Evolutionary conservation across 2,329 filamentous ascomycete species (phyloP).

Genomic region (Tolypocladium paradoxum): DNA sequence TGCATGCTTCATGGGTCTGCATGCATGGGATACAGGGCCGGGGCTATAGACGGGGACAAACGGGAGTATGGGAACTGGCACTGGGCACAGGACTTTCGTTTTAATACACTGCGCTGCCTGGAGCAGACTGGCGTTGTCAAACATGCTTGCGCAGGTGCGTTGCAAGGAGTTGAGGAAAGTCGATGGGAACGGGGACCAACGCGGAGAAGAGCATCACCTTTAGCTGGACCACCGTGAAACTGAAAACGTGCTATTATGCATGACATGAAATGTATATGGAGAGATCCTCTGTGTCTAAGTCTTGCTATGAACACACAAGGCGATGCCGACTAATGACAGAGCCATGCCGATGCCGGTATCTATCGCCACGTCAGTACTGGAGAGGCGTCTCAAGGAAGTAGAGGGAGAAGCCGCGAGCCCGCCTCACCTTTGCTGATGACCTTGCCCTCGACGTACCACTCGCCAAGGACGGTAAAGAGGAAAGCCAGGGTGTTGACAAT

Average conservation of each 20-base stretch:
- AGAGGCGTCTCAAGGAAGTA: not conserved
- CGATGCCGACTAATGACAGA: conserved; percentile 70
- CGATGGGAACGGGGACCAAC: not conserved
- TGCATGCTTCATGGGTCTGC: not conserved
- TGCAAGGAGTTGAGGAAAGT: too few relatives aligned
- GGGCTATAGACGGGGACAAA: not conserved
- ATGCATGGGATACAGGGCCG: not conserved
- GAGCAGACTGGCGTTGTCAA: too few relatives aligned
- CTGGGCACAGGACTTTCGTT: not conserved
- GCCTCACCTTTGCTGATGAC: conserved; percentile 65
- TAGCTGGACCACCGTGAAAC: not conserved
- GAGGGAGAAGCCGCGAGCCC: not conserved
- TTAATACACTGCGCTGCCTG: conserved; percentile 3
- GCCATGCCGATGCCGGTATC: conserved; percentile 78
- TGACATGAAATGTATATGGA: not conserved
- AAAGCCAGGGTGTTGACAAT: conserved; percentile 93
- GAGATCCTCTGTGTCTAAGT: conserved; percentile 6
- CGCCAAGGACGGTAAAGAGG: conserved; percentile 87
- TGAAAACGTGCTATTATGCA: too few relatives aligned
- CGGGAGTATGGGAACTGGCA: not conserved
- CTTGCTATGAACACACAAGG: conserved; percentile 68
- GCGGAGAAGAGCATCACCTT: not conserved
- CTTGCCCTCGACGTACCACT: conserved; percentile 91
- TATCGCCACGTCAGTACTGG: conserved; percentile 19
- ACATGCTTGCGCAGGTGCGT: too few relatives aligned